Evolutionary conservation across 768 basidiomycete genomes (phyloP).

Genomic region (Lentinula sp.): DNA sequence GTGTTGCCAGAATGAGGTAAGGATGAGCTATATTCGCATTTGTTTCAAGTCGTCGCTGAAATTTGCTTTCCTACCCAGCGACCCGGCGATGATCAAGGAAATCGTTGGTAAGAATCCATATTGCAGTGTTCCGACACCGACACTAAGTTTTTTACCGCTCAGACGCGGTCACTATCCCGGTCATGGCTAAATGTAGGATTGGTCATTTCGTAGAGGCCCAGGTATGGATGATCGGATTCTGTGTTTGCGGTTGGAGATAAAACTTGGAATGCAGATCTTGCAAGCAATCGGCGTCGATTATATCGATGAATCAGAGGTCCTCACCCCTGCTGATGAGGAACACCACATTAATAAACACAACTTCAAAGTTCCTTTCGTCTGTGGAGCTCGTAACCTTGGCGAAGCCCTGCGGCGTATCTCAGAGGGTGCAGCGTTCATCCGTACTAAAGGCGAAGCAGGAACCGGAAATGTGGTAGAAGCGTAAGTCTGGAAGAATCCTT

Average conservation of each 20-base stretch:
- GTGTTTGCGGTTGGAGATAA: background rate
- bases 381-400: slow-evolving; percentile 91
- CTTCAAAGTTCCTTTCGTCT: slow-evolving; percentile 95
- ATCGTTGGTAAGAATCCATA: slow-evolving; percentile 51
- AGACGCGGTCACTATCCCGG: slow-evolving; percentile 88
- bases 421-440: slow-evolving; percentile 97
- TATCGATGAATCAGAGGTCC: slow-evolving; percentile 91
- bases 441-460: slow-evolving; percentile 92
- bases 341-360: slow-evolving; percentile 96
- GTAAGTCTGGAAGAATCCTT: background rate
- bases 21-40: slow-evolving; percentile 13
- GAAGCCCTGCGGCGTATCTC: slow-evolving; percentile 95
- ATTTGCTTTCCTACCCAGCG: slow-evolving; percentile 46
- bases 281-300: slow-evolving; percentile 95
- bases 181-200: slow-evolving; percentile 95
- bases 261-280: slow-evolving; percentile 56
- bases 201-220: slow-evolving; percentile 98
- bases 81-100: slow-evolving; percentile 94
- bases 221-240: slow-evolving; percentile 28
- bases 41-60: slow-evolving; percentile 3
- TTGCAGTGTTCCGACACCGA: background rate
- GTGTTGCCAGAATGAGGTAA: slow-evolving; percentile 90
- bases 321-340: slow-evolving; percentile 94
- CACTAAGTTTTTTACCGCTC: background rate
- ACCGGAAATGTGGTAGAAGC: slow-evolving; percentile 92